Conservation (phyloP, 192 early-diverging fungal species). For the Piromyces finnis region DNA sequence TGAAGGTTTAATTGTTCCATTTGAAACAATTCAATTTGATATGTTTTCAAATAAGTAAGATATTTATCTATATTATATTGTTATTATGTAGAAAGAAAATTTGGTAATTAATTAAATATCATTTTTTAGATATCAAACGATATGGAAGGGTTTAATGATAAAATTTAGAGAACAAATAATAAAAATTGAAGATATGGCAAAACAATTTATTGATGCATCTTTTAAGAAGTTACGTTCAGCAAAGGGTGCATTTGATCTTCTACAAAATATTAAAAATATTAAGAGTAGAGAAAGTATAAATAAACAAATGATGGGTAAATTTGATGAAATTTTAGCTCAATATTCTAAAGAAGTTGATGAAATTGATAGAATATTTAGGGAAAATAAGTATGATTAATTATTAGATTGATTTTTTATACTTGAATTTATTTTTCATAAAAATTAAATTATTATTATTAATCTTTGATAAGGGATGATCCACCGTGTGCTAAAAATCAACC, state of each 20-base stretch:
- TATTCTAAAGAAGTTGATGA: conserved; percentile 40
- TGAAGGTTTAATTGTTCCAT: conserved; percentile 35
- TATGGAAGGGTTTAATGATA: conserved; percentile 37
- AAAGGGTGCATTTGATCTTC: conserved; percentile 39
- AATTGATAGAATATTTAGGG: conserved; percentile 41
- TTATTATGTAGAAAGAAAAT: too few species aligned
- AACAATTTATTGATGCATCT: conserved; percentile 43
- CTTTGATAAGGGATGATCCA: conserved; percentile 20
- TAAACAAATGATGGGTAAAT: conserved; percentile 44
- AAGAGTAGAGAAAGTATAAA: conserved; percentile 36
- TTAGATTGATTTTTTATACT: conserved; percentile 6
- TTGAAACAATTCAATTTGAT: conserved; percentile 37
- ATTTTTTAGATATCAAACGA: conserved; percentile 18
- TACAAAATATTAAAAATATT: conserved; percentile 49
- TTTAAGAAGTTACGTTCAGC: conserved; percentile 45
- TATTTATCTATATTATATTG: too few species aligned
- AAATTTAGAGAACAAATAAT: conserved; percentile 45
- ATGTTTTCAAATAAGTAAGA: conserved; percentile 38
- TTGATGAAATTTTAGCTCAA: conserved; percentile 44
- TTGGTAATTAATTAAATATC: too few species aligned
- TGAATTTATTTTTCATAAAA: too few species aligned
- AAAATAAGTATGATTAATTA: conserved; percentile 14
- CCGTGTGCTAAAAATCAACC: conserved; percentile 41
- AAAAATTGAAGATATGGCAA: conserved; percentile 49
- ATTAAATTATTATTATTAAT: too few species aligned